Conservation (phyloP, 768 basidiomycete genomes). For the Cyclocybe cylindracea region DNA sequence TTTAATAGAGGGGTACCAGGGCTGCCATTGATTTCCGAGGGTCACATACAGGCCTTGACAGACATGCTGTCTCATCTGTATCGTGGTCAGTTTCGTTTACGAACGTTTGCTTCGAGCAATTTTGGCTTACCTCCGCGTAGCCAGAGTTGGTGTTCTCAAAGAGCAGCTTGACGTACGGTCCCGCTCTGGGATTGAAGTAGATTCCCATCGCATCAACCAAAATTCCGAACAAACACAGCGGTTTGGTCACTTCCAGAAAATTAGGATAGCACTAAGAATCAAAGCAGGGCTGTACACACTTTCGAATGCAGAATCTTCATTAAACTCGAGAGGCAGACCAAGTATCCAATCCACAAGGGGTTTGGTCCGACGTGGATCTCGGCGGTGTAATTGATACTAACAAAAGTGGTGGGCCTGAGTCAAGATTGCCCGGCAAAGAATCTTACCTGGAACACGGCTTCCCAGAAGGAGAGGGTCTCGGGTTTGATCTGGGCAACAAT, state of each 20-base stretch:
- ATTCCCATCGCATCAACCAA: constrained; percentile 67
- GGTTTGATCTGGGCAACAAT: constrained; percentile 81
- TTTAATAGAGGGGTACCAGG: constrained; percentile 56
- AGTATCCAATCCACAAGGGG: constrained; percentile 78
- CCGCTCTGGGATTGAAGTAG: constrained; percentile 66
- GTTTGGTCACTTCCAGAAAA: constrained; percentile 64
- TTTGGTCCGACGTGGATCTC: constrained; percentile 79
- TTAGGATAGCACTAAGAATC: not conserved
- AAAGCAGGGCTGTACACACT: constrained; percentile 47
- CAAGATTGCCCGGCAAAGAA: not conserved
- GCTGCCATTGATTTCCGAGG: constrained; percentile 65
- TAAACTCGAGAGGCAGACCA: constrained; percentile 77
- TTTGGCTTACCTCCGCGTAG: constrained; percentile 72
- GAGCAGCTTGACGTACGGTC: constrained; percentile 67
- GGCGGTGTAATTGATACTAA: constrained; percentile 51
- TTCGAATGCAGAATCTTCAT: constrained; percentile 83
- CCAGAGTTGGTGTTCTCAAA: constrained; percentile 78
- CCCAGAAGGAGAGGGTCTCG: constrained; percentile 81
- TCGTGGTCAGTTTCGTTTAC: constrained; percentile 4
- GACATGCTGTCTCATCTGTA: constrained; percentile 68
- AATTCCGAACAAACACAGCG: constrained; percentile 64
- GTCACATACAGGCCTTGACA: constrained; percentile 65
- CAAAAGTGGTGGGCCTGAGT: not conserved
- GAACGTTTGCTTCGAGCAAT: not conserved
- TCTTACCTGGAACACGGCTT: constrained; percentile 58